Evolutionary conservation across 2,329 filamentous ascomycete species (phyloP), one percentile per base, ranked within the genome.

Genomic region (Arthroderma sp.): DNA sequence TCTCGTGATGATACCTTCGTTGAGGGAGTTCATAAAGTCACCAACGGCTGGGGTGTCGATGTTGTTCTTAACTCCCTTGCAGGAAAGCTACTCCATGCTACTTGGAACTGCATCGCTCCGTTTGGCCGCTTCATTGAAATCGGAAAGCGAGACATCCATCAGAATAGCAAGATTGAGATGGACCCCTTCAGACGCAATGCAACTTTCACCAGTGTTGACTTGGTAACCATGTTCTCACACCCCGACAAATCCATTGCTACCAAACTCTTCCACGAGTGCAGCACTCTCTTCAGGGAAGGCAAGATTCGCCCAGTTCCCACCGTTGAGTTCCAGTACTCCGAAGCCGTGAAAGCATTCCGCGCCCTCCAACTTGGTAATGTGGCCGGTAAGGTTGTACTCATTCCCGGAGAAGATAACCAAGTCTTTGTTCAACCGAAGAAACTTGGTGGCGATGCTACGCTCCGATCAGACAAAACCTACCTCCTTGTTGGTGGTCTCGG

Each of bases 61-160:
- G 47, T 51, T 29, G 43, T 50, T 1, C 40, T 52, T 32, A 54
- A 51, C 32, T 49, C 47, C 11, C 45, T 54, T 10, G 42, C 40
- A 9, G 51, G 51, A 15, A 45, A 51, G 9, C 38, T 42, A 9
- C 42, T 51, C 8, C 34, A 36, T 6, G 43, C 36, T n/a, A 46
- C 47, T 6, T 51, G 47, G 44, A 40, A 38, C 8, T 48, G 40
- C 34, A 36, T 50, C 10, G 50, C 49, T 22, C 41, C 45, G 9
- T 51, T 51, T 37, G 51, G 50, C 4, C 42, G 51, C 15, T 51
- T 74, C 56, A 49, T 73, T 38, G 44, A 49, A 28, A 47, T 38
- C 11, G 38, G 41, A 9, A 49, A 47, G 30, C 27, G 38, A 5
- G 47, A 49, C 40, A 45, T 45, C 15, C 29, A 34, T 11, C 40